These are phyloP conservation scores for Ustilago xerochloae DNA, from an alignment of 1,284 basidiomycete species.

Conservation along the genomic window DNA sequence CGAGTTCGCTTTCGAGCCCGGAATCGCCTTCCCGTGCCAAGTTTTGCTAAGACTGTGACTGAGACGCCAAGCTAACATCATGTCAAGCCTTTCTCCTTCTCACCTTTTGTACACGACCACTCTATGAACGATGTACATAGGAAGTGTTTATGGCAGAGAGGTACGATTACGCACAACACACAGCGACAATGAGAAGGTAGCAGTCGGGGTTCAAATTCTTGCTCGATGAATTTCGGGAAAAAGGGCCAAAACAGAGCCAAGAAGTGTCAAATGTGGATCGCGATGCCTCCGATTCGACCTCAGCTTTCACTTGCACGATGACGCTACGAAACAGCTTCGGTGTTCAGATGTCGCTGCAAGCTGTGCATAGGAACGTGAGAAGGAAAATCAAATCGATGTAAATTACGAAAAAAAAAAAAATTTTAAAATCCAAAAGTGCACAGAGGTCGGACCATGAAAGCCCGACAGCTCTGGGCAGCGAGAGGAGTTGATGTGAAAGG, in stretches of 20 bases:
- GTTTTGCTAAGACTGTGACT: neutral
- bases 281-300: neutral
- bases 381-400: neutral
- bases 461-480: no score
- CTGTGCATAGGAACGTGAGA: neutral
- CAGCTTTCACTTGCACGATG: conserved; percentile 6
- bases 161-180: conserved; percentile 1
- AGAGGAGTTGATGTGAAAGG: no score
- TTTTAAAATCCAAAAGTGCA: no score
- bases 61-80: neutral
- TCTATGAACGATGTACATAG: no score
- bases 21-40: no score
- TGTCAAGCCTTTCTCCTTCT: no score
- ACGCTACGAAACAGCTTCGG: conserved; percentile 4
- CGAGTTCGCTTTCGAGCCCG: neutral
- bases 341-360: conserved; percentile 2
- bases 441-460: no score
- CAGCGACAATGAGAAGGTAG: neutral
- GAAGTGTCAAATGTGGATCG: neutral
- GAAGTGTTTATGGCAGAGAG: neutral
- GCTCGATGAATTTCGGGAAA: neutral
- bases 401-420: neutral
- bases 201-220: neutral
- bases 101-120: no score
- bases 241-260: neutral